Percentiles rank a stretch among this genome's conserved stretches.
Conservation (phyloP, 169 alveolate species). For the Cryptosporidium tyzzeri region DNA sequence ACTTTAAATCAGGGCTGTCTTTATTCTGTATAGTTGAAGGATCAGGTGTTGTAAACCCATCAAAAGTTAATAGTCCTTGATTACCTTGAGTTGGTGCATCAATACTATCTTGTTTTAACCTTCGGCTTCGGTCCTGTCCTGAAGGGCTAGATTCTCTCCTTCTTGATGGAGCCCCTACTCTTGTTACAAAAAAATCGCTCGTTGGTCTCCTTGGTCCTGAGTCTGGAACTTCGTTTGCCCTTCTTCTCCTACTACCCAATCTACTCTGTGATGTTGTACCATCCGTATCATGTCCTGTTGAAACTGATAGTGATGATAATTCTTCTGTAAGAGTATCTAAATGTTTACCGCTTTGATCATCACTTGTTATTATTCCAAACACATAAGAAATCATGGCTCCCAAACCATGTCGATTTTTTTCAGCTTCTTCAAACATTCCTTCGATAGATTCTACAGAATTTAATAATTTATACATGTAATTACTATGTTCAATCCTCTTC, state of each 20-base stretch:
- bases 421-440: neutral
- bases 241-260: neutral
- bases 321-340: neutral
- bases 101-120: neutral
- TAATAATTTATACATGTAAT: neutral
- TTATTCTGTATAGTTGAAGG: neutral
- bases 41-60: neutral
- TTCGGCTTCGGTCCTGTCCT: no score
- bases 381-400: neutral
- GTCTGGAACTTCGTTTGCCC: conserved; percentile 28
- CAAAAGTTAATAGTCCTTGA: neutral
- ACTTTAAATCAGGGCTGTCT: neutral
- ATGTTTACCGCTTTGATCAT: neutral
- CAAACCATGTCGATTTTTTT: neutral
- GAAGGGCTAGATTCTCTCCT: neutral
- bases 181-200: neutral
- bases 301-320: neutral
- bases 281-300: neutral
- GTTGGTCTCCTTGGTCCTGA: neutral
- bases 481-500: neutral
- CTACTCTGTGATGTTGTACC: neutral
- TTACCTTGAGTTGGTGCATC: no score
- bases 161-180: neutral
- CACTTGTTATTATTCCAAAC: neutral
- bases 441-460: neutral